Evolutionary conservation across 2,329 filamentous ascomycete species (phyloP), one percentile per base, ranked within the genome.

Genomic region (Pestalotiopsis sp.): DNA sequence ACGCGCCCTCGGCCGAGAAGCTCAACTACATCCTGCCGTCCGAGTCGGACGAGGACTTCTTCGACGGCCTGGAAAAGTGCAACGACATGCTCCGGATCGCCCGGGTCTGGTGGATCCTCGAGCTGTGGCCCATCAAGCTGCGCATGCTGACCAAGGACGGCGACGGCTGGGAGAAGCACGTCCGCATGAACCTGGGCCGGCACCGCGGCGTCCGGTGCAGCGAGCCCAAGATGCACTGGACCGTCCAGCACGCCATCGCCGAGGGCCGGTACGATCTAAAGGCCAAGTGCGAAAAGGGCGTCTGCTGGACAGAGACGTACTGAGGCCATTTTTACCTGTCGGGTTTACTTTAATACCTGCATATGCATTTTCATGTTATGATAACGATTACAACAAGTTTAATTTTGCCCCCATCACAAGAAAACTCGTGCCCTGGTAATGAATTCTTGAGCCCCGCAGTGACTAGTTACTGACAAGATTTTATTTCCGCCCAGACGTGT

Each of bases 141-240:
- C 71, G 77, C 1, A 66, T 82, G 2, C 75, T 79, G 70, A 73
- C 74, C 9, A 72, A 75, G 31, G 70, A 73, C 5, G 70, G 72
- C 0, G 77, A 79, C 9, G 70, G 74, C 4, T 83, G 81, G 81
- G 74, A 78, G 65, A 82, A 81, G 73, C 76, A 75, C 31, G 70
- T 81, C 0, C 68, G 77, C 1, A 73, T 79, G 72, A 84, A 84
- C 69, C 64, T 80, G 41, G 82, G 81, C 0, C 71, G 78, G 45
- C 78, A 79, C 72, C 75, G 82, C 9, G 73, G 77, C 3, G 74
- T 82, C 39, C 72, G 78, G 4, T 81, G 83, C 57, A 36, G 67
- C 5, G 75, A 76, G 65, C 82, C 82, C 6, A 79, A 78, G 58
- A 73, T 83, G 74, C 82, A 84, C 70, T 84, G 82, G 82, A 83